Conservation (phyloP, 345 rosid species). For the Isatis tinctoria region DNA sequence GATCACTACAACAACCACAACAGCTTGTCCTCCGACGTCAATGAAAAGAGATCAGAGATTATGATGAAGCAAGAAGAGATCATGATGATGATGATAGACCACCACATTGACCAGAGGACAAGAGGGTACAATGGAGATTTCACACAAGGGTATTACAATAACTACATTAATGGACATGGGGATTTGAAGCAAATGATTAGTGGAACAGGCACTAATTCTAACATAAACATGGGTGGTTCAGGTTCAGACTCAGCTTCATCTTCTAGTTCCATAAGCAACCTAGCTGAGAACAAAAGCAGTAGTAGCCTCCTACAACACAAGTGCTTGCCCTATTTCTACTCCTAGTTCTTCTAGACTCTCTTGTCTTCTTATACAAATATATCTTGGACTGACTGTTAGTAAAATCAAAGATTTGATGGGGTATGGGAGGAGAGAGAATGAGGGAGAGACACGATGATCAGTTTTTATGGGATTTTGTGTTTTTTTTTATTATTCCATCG, state of each 20-base stretch:
- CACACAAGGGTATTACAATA: constrained; percentile 33
- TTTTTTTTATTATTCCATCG: background rate
- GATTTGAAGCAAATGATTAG: constrained; percentile 66
- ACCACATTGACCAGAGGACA: constrained; percentile 33
- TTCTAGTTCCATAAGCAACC: constrained; percentile 31
- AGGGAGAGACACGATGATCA: constrained; percentile 5
- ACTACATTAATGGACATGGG: constrained; percentile 37
- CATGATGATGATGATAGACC: constrained; percentile 29
- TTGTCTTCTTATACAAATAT: constrained; percentile 31
- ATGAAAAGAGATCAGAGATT: constrained; percentile 56
- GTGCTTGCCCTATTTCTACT: constrained; percentile 48
- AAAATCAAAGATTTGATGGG: constrained; percentile 72
- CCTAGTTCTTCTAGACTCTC: constrained; percentile 34
- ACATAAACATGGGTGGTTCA: constrained; percentile 29
- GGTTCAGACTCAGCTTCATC: constrained; percentile 20
- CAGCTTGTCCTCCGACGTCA: constrained; percentile 36
- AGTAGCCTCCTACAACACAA: constrained; percentile 40
- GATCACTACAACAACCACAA: constrained; percentile 63
- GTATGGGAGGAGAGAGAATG: constrained; percentile 41
- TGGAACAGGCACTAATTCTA: constrained; percentile 35
- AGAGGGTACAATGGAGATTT: constrained; percentile 34
- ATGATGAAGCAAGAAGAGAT: constrained; percentile 55
- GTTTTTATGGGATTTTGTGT: constrained; percentile 24
- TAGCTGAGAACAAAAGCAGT: constrained; percentile 61
- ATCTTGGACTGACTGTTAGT: constrained; percentile 45